Evolutionary conservation across 495 filamentous ascomycete species (phyloP).

Genomic region (Paragyromitra xinjiangensis): DNA sequence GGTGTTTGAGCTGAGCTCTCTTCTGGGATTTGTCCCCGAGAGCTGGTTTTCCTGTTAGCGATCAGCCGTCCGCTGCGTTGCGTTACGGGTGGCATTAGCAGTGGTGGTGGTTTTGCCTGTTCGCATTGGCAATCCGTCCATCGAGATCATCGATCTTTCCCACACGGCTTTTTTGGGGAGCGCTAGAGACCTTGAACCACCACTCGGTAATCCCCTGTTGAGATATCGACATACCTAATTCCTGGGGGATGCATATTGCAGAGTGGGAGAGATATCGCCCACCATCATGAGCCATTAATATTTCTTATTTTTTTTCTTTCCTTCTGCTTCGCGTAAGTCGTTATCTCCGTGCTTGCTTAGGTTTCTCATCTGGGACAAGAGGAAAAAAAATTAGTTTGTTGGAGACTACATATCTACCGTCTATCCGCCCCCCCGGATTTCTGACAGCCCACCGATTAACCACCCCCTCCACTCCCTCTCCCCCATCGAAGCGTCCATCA

Average conservation of each 20-base stretch:
- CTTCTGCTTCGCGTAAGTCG: conserved; percentile 8
- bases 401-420: conserved; percentile 35
- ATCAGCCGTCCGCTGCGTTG: background rate
- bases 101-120: conserved; percentile 22
- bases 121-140: conserved; percentile 37
- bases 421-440: conserved; percentile 18
- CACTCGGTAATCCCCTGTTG: conserved; percentile 41
- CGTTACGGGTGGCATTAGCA: too few species aligned
- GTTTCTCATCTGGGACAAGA: conserved; percentile 27
- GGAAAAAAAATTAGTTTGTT: conserved; percentile 7
- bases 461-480: background rate
- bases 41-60: conserved; percentile 18
- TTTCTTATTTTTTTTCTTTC: conserved; percentile 12
- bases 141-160: conserved; percentile 41
- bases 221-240: conserved; percentile 36
- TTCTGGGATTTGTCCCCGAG: conserved; percentile 44
- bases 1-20: conserved; percentile 3
- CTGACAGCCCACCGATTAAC: background rate
- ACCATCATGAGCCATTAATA: conserved; percentile 41
- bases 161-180: background rate
- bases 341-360: conserved; percentile 46
- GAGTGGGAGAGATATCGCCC: background rate
- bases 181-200: conserved; percentile 22
- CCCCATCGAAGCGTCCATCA: background rate
- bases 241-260: conserved; percentile 10